Conservation (phyloP, 1,284 basidiomycete species). For the Cutaneotrichosporon cutaneum region DNA sequence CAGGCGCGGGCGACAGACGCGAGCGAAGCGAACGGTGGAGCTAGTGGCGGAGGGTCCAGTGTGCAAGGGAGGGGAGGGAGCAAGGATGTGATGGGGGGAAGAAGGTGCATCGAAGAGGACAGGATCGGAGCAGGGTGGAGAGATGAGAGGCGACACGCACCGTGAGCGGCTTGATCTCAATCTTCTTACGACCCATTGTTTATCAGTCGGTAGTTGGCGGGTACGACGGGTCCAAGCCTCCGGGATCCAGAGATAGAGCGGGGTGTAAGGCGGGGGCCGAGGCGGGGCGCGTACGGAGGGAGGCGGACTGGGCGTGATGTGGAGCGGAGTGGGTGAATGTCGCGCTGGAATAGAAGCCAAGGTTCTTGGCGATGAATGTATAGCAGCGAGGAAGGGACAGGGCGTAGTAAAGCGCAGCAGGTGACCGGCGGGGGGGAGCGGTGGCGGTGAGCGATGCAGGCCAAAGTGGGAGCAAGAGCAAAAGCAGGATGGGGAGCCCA, state of each 20-base stretch:
- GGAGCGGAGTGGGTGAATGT: background rate
- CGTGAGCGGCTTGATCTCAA: constrained; percentile 50
- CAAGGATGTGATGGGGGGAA: background rate
- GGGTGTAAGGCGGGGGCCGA: too few relatives aligned
- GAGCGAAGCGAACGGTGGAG: background rate
- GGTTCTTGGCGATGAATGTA: constrained; percentile 1
- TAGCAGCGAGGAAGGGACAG: background rate
- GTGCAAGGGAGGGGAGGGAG: background rate
- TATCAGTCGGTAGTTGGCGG: background rate
- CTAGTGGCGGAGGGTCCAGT: too few relatives aligned
- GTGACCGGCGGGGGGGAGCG: too few relatives aligned
- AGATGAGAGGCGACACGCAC: constrained; percentile 31
- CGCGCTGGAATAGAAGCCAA: constrained; percentile 1
- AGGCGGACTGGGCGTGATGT: background rate
- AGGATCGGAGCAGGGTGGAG: background rate
- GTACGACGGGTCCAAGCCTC: too few relatives aligned
- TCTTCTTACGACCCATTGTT: constrained; percentile 53
- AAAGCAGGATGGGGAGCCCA: too few relatives aligned
- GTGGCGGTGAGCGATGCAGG: too few relatives aligned
- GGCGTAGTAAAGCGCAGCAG: background rate
- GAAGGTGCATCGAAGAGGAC: background rate
- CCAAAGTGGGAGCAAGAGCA: too few relatives aligned
- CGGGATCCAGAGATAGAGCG: background rate
- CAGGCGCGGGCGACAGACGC: background rate
- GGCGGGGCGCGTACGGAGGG: too few relatives aligned